phyloP scores from a whole-genome alignment of 2,329 filamentous ascomycete genomes.

The Fusarium newnesense region DNA sequence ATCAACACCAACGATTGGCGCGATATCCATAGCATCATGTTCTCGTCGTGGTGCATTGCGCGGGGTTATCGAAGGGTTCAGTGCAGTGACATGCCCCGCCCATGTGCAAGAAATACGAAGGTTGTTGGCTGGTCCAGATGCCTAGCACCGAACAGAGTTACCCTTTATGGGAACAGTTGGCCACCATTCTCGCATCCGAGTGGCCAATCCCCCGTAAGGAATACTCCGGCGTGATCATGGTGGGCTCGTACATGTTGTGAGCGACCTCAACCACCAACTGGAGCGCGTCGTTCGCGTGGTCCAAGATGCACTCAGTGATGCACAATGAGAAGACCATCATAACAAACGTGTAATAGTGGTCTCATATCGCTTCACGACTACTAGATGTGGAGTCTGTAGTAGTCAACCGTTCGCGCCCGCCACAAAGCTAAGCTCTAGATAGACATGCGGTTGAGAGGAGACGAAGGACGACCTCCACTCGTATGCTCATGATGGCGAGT shows the following conservation, averaged over 20 bases:
- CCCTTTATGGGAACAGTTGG: constrained; percentile 33
- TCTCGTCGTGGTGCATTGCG: constrained; percentile 35
- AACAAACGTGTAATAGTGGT: constrained; percentile 30
- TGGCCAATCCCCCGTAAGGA: constrained; percentile 13
- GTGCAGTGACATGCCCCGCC: constrained; percentile 27
- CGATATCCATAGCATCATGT: constrained; percentile 33
- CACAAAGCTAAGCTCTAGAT: constrained; percentile 29
- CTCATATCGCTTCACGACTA: constrained; percentile 25
- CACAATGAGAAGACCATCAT: constrained; percentile 24
- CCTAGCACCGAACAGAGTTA: constrained; percentile 30
- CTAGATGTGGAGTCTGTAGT: constrained; percentile 20
- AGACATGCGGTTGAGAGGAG: constrained; percentile 15
- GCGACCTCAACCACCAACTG: constrained; percentile 33
- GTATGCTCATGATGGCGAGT: constrained; percentile 1
- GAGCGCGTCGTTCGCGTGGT: constrained; percentile 27
- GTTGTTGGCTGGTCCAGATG: constrained; percentile 23
- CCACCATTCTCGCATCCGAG: constrained; percentile 33
- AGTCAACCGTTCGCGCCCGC: constrained; percentile 33
- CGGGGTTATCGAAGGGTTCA: constrained; percentile 29
- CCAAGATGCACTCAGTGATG: constrained; percentile 22
- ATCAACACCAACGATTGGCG: constrained; percentile 24
- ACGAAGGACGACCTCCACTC: constrained; percentile 12
- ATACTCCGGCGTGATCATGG: constrained; percentile 27
- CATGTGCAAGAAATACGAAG: constrained; percentile 40
- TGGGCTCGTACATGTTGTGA: constrained; percentile 34